Conservation (phyloP, 805 yeast genomes). For the Lipomyces yamanashiensis region DNA sequence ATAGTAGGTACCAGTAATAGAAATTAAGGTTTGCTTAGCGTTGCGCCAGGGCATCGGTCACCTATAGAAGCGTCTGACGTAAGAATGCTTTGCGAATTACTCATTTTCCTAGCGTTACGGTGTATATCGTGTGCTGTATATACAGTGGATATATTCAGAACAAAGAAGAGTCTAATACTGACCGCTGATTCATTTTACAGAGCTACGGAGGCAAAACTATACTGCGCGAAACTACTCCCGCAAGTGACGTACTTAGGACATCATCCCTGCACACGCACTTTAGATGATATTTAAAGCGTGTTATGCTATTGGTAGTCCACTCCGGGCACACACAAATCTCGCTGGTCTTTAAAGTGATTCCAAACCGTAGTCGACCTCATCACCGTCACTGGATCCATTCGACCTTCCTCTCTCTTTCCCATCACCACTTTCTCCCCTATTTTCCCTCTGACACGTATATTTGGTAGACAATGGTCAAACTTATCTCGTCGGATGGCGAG, state of each 20-base stretch:
- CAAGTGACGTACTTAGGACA: background rate
- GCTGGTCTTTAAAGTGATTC: background rate
- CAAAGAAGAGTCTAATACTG: background rate
- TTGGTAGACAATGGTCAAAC: conserved; percentile 40
- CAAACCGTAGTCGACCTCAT: too few relatives aligned
- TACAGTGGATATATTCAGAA: background rate
- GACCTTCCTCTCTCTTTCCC: background rate
- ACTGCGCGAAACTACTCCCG: too few relatives aligned
- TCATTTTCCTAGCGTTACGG: too few relatives aligned
- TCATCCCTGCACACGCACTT: background rate
- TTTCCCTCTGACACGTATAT: background rate
- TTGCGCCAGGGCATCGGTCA: conserved; percentile 9
- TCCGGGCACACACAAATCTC: background rate
- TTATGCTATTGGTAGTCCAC: conserved; percentile 11
- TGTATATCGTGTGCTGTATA: background rate
- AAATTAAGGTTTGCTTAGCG: background rate
- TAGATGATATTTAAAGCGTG: background rate
- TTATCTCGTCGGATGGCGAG: conserved; percentile 82
- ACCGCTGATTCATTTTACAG: too few relatives aligned
- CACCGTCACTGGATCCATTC: background rate
- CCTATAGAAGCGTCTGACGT: background rate
- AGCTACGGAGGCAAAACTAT: too few relatives aligned
- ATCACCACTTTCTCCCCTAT: background rate
- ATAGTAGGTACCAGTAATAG: background rate
- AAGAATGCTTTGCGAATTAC: too few relatives aligned